A percentile compares a stretch with the other conserved stretches of the same genome.
These are phyloP conservation scores for Sphaerulina vaccinii DNA, from an alignment of 2,329 filamentous ascomycete genomes.

Conservation along the genomic window DNA sequence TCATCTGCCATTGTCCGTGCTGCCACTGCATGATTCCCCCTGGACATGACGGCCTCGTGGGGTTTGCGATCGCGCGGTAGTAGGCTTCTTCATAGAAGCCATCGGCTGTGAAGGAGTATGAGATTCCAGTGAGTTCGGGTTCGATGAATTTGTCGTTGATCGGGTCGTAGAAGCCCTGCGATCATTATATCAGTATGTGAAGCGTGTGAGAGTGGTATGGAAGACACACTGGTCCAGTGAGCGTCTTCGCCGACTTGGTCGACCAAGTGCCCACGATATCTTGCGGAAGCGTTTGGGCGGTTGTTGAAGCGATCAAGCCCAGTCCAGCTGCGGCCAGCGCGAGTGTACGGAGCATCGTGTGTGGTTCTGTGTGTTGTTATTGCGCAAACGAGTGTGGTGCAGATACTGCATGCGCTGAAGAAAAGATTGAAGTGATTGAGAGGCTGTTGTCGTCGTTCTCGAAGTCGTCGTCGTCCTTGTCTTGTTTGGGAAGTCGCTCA, in stretches of 20 bases:
- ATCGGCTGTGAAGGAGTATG: slow-evolving; percentile 69
- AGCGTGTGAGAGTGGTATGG: not conserved
- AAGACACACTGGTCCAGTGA: slow-evolving; percentile 64
- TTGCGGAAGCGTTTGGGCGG: slow-evolving; percentile 24
- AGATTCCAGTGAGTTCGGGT: slow-evolving; percentile 65
- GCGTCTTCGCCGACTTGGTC: slow-evolving; percentile 66
- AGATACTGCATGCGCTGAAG: not conserved
- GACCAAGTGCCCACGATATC: slow-evolving; percentile 69
- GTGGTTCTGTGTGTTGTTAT: not conserved
- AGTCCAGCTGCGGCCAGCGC: slow-evolving; percentile 28
- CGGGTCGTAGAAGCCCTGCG: slow-evolving; percentile 67
- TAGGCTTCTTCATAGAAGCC: slow-evolving; percentile 68
- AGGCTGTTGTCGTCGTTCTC: not conserved
- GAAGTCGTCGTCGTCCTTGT: not conserved
- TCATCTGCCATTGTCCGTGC: slow-evolving; percentile 62
- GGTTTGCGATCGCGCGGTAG: slow-evolving; percentile 68
- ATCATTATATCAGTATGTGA: not conserved
- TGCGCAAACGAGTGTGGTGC: slow-evolving; percentile 1
- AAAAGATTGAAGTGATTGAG: not conserved
- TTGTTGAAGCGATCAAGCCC: slow-evolving; percentile 23
- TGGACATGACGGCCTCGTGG: slow-evolving; percentile 57
- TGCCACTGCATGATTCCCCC: slow-evolving; percentile 70
- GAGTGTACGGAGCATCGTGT: slow-evolving; percentile 33
- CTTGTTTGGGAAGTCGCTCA: not conserved
- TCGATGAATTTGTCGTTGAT: slow-evolving; percentile 65